A percentile compares a stretch with the other conserved stretches of the same genome.
phyloP scores from a whole-genome alignment of 371 early-diverging fungal genomes.

The Haplosporangium sp. region DNA sequence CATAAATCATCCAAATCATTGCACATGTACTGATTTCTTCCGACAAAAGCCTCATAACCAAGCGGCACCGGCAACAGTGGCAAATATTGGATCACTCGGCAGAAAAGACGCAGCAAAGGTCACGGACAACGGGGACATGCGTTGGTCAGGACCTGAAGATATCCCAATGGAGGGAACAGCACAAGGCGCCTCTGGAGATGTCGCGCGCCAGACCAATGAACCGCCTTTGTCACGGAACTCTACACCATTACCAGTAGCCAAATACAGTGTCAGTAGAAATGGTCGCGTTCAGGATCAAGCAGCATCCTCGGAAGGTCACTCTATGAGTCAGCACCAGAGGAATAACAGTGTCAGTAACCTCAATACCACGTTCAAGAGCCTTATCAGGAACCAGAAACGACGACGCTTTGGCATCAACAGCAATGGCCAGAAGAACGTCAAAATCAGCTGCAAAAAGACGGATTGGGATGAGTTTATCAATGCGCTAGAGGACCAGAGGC shows the following conservation, averaged over 20 bases:
- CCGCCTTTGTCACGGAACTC: too few species aligned
- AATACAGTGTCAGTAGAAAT: not conserved
- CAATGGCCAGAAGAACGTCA: not conserved
- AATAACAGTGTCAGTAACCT: conserved; percentile 12
- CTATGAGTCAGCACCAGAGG: not conserved
- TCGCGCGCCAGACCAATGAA: too few species aligned
- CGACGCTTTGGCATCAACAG: conserved; percentile 17
- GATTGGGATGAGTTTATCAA: conserved; percentile 47
- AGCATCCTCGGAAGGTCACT: not conserved
- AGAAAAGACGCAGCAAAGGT: not conserved
- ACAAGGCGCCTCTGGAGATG: too few species aligned
- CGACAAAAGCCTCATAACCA: too few species aligned
- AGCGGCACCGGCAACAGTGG: not conserved
- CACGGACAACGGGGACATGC: not conserved
- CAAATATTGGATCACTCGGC: too few species aligned
- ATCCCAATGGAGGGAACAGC: conserved; percentile 9
- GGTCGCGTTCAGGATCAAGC: not conserved
- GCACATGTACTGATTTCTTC: conserved; percentile 14
- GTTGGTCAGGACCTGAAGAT: not conserved
- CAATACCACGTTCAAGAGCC: conserved; percentile 21
- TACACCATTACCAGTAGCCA: not conserved
- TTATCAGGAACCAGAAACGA: conserved; percentile 19
- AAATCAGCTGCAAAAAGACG: conserved; percentile 15
- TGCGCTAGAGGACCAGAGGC: conserved; percentile 22
- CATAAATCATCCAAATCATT: conserved; percentile 9